These are phyloP conservation scores for Takashimella tepidaria DNA, from an alignment of 1,284 basidiomycete species.

Conservation along the genomic window DNA sequence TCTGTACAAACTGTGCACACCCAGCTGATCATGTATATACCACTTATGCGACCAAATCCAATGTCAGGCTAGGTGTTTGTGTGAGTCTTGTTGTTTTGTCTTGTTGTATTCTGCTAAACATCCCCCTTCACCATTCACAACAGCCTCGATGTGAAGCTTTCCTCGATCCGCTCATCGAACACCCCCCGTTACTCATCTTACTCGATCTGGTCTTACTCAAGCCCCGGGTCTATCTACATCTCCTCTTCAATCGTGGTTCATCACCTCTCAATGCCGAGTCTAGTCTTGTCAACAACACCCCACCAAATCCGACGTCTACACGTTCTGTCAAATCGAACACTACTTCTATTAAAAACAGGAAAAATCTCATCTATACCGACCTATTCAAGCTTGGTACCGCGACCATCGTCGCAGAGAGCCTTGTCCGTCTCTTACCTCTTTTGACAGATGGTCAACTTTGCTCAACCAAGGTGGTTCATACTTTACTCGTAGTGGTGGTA, in stretches of 20 bases:
- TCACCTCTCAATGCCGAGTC: constrained; percentile 49
- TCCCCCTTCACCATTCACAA: constrained; percentile 2
- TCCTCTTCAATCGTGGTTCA: constrained; percentile 79
- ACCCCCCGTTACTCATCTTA: constrained; percentile 68
- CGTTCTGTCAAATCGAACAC: not conserved
- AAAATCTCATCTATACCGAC: constrained; percentile 1
- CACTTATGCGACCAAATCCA: constrained; percentile 73
- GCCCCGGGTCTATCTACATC: constrained; percentile 76
- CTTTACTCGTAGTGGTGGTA: constrained; percentile 5
- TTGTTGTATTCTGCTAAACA: not conserved
- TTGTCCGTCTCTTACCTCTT: constrained; percentile 12
- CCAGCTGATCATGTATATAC: constrained; percentile 71
- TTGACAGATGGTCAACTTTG: not conserved
- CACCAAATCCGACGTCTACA: not conserved
- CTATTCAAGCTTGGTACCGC: constrained; percentile 12
- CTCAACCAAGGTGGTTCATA: not conserved
- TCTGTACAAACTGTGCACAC: constrained; percentile 72
- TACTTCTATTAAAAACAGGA: not conserved
- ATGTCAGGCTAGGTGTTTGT: constrained; percentile 77
- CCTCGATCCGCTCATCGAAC: constrained; percentile 85
- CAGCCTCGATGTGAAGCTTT: constrained; percentile 64
- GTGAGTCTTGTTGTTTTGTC: constrained; percentile 44
- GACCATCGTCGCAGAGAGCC: constrained; percentile 28
- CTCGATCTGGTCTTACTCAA: constrained; percentile 84
- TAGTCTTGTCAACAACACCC: not conserved